phyloP scores from a whole-genome alignment of 345 rosid species.

The Limnanthes douglasii region DNA sequence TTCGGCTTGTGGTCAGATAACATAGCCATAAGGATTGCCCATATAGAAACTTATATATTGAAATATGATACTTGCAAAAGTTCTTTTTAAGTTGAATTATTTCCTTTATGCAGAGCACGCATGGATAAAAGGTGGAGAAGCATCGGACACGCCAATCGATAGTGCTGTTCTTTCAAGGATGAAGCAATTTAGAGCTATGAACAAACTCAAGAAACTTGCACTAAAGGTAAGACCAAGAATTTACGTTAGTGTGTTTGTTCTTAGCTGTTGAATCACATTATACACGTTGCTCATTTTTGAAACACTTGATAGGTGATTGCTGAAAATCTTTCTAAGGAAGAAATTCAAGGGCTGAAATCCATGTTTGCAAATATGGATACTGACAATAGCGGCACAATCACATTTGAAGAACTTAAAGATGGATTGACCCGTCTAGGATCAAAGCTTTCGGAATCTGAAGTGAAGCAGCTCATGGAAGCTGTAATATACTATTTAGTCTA shows the following conservation, averaged over 20 bases:
- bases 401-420: conserved; percentile 60
- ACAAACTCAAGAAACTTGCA: conserved; percentile 87
- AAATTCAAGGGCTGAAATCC: conserved; percentile 58
- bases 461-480: conserved; percentile 84
- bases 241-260: too few species aligned
- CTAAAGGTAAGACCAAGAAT: conserved; percentile 32
- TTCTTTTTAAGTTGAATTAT: not conserved
- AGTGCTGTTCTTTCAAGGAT: conserved; percentile 79
- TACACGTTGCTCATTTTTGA: not conserved
- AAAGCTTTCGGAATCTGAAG: conserved; percentile 63
- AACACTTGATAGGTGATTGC: conserved; percentile 51
- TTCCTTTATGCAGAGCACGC: conserved; percentile 33
- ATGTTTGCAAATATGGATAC: conserved; percentile 80
- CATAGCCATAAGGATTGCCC: too few species aligned
- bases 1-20: too few species aligned
- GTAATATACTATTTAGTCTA: conserved; percentile 19
- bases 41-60: too few species aligned
- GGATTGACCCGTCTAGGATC: conserved; percentile 77
- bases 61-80: too few species aligned
- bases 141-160: conserved; percentile 82
- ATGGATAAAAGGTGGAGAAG: conserved; percentile 54
- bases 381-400: conserved; percentile 70
- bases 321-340: conserved; percentile 63
- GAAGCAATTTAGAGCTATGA: conserved; percentile 93
- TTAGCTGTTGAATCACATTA: too few species aligned